Evolutionary conservation across 2,329 filamentous ascomycete species (phyloP), one percentile per base, ranked within the genome.

Genomic region (Colletotrichum echinochloae): DNA sequence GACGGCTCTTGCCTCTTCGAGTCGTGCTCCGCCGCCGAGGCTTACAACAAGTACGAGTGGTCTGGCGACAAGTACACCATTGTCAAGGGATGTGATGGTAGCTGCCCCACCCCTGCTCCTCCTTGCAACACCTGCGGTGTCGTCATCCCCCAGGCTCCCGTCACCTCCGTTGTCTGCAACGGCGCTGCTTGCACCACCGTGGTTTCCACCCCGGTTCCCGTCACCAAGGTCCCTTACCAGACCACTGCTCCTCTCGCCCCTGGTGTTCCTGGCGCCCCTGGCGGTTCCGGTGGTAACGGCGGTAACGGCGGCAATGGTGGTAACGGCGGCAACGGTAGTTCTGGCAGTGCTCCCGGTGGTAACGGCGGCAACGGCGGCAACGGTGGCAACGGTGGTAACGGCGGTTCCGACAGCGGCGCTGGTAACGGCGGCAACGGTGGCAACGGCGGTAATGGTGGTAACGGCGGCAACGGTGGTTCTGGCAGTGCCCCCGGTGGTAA

Each of bases 1-100:
- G 73, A 70, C n/a, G 75, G 76, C 20, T 68, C 76, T 3, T 79
- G 76, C 74, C n/a, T 74, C 65, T 78, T 74, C 71, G 61, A 74
- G 60, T 20, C 73, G 37, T 75, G 74, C 74, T n/a, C 75, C 26
- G 72, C 66, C 41, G 63, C 74, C 2, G 75, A 77, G 66, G 51
- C 26, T 41, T 60, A 74, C 62, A 76, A 76, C 69, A 81, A 81
- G 76, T 72, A 80, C 60, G 73, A 77, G 74, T 82, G 79, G 78
- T 74, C 74, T 70, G 75, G 77, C 55, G 74, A 73, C 65, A 73
- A 77, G 65, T 82, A 79, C 74, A 67, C 69, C 23, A 64, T 74
- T 33, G 77, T 76, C 73, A 71, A 76, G 60, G 77, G 77, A 75
- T 66, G 73, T 57, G 73, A 74, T 41, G 73, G 79, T 5, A 75